Evolutionary conservation across 2,329 filamentous ascomycete species (phyloP), one percentile per base, ranked within the genome.

Genomic region (Aplosporella prunicola): DNA sequence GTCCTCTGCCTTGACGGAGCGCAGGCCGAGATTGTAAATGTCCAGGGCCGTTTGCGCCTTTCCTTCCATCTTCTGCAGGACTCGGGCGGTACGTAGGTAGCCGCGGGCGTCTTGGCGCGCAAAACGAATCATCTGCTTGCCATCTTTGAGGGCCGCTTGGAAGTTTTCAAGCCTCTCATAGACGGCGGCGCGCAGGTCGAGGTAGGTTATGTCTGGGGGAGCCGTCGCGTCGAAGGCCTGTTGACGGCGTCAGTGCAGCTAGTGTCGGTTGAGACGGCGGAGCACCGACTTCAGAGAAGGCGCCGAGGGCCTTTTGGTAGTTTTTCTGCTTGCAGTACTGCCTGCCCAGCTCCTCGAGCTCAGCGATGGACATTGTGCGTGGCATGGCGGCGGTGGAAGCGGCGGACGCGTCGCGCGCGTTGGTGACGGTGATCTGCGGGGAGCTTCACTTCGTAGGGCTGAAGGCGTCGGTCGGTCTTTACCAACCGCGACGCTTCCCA

Each of bases 21-120:
- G 71, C 45, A 78, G 55, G n/a, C 71, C 76, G 49, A 73, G 69
- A 17, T 67, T 62, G 53, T 77, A 78, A 16, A 77, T 66, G 9
- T 68, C 63, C 9, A 73, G 47, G 5, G 76, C 76, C 16, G 64
- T 66, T n/a, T 67, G 62, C 2, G 58, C 51, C 48, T 71, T 74
- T n/a, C n/a, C n/a, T 9, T 63, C 60, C 56, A 69, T 66, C 41
- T 64, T 64, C 33, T 62, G 51, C 9, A 69, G 51, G 6, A 66
- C 47, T 40, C 67, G 68, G 3, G 66, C 72, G 17, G 69, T 69
- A 36, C 73, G 68, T 18, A 78, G 51, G 50, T 78, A 78, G 7
- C 74, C 74, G 41, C 50, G 40, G 9, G 18, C 18, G 33, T 75
- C 67, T 15, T 61, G 58, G 38, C 64, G 65, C 31, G 68, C 55